Percentiles rank a stretch among this genome's conserved stretches.
phyloP scores from a whole-genome alignment of 2,329 filamentous ascomycete species.

The Scedosporium dehoogii region DNA sequence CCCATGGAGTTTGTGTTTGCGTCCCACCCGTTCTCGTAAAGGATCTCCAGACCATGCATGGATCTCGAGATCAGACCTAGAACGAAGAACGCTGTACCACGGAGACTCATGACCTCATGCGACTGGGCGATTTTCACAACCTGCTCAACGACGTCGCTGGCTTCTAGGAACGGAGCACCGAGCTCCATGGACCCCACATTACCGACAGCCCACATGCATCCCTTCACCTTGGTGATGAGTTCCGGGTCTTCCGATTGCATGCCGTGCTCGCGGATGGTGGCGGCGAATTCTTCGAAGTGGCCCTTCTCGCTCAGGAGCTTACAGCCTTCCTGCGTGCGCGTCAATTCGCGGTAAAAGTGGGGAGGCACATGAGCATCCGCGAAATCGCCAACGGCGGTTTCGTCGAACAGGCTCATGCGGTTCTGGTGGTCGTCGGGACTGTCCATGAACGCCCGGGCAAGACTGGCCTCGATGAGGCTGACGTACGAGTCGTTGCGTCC shows the following conservation, averaged over 20 bases:
- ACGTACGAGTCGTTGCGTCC: slow-evolving; percentile 97
- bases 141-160: slow-evolving; percentile 74
- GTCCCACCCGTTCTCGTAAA: slow-evolving; percentile 87
- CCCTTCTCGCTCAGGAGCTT: slow-evolving; percentile 83
- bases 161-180: slow-evolving; percentile 86
- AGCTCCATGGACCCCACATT: slow-evolving; percentile 98
- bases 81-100: slow-evolving; percentile 95
- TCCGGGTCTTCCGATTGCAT: slow-evolving; percentile 80
- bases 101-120: slow-evolving; percentile 82
- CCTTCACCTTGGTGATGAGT: slow-evolving; percentile 85
- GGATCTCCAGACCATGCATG: slow-evolving; percentile 81
- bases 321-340: slow-evolving; percentile 86
- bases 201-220: slow-evolving; percentile 92
- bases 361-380: slow-evolving; percentile 72
- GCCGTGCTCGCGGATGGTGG: slow-evolving; percentile 78
- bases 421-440: slow-evolving; percentile 48
- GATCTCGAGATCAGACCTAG: slow-evolving; percentile 87
- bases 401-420: slow-evolving; percentile 49
- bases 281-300: slow-evolving; percentile 88
- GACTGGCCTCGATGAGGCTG: slow-evolving; percentile 84
- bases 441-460: slow-evolving; percentile 74
- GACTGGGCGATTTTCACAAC: slow-evolving; percentile 83
- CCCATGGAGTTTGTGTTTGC: slow-evolving; percentile 78
- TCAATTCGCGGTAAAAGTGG: slow-evolving; percentile 94
- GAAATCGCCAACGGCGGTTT: slow-evolving; percentile 34